Base-by-base conservation (phyloP, 31 red algal species). In the Endocladia muricata region DNA sequence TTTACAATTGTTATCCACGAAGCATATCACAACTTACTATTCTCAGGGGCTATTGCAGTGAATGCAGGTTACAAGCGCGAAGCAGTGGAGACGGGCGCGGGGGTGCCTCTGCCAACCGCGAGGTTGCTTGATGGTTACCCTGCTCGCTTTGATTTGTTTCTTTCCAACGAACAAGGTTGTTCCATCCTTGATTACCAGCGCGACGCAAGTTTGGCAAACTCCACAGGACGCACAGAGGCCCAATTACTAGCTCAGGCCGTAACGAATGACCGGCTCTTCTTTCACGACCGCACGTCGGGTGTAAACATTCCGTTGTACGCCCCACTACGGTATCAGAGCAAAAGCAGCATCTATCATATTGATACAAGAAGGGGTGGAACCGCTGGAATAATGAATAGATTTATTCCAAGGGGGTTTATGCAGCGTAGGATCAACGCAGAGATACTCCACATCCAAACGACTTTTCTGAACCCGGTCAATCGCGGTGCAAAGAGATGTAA, bases 1-100 rank as follows among this genome's bases (percentile, higher is more conserved):
- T 34, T 82, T 37, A 90, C 86, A 8, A 78, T 90, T 2, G 9
- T 73, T 59, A 37, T 90, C 25, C 86, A 90, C 61, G 86, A 90
- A 58, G 71, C 61, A 1, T 81, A 82, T 41, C 86, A 90, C 62
- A 80, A 75, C 49, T 36, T 80, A 32, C 43, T 90, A 2, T 81
- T 90, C 37, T 76, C 86, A 11, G 78, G 86, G 34, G 55, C 56
- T 22, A 43, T 89, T 44, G 30, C 59, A 34, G 29, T 76, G 29
- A 31, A 82, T 15, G n/a, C n/a, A n/a, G n/a, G n/a, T n/a, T n/a
- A n/a, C n/a, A n/a, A 38, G 39, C 4, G 36, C 37, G 8, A 42
- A 31, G 32, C 36, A n/a, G n/a, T n/a, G n/a, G n/a, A n/a, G n/a
- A n/a, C n/a, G n/a, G n/a, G n/a, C n/a, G 55, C 25, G 25, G 55